A percentile compares a stretch with the other conserved stretches of the same genome.
Evolutionary conservation across 139 green algal genomes (phyloP).

Genomic region (Coelastrella sp.): DNA sequence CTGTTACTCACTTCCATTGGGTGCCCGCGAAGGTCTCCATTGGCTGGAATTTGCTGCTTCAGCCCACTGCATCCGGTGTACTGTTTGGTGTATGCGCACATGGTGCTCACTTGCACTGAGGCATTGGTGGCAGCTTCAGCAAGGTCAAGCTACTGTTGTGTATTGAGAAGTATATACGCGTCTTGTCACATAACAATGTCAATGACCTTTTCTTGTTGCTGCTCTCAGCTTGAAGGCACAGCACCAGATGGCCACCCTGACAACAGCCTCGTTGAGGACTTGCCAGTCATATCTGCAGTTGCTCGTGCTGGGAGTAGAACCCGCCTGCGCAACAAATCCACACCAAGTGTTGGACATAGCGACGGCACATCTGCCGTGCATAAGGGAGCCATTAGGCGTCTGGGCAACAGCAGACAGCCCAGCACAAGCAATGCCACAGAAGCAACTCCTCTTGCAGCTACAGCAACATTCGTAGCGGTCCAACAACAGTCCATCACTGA

Average conservation of each 20-base stretch:
- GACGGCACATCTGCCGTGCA: background rate
- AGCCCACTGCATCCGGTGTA: too few relatives aligned
- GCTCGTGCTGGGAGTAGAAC: background rate
- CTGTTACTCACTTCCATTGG: too few relatives aligned
- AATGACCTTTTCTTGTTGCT: background rate
- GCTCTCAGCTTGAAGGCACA: background rate
- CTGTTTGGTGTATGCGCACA: too few relatives aligned
- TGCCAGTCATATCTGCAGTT: background rate
- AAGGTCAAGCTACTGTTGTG: too few relatives aligned
- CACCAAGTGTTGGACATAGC: background rate
- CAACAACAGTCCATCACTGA: background rate
- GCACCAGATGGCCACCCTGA: conserved; percentile 28
- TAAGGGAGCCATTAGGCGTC: background rate
- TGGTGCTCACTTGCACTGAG: too few relatives aligned
- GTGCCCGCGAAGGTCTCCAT: too few relatives aligned
- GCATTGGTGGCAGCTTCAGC: too few relatives aligned
- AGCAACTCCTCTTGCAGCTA: conserved; percentile 4
- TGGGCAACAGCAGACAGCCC: background rate
- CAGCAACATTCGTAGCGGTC: conserved; percentile 1
- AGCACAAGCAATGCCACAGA: background rate
- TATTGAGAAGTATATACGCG: too few relatives aligned
- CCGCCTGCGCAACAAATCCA: too few relatives aligned
- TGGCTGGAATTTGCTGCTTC: too few relatives aligned
- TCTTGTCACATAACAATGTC: too few relatives aligned
- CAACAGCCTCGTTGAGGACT: background rate